These are phyloP conservation scores for Blastocladiella emersonii DNA, from an alignment of 371 early-diverging fungal genomes.

Conservation along the genomic window DNA sequence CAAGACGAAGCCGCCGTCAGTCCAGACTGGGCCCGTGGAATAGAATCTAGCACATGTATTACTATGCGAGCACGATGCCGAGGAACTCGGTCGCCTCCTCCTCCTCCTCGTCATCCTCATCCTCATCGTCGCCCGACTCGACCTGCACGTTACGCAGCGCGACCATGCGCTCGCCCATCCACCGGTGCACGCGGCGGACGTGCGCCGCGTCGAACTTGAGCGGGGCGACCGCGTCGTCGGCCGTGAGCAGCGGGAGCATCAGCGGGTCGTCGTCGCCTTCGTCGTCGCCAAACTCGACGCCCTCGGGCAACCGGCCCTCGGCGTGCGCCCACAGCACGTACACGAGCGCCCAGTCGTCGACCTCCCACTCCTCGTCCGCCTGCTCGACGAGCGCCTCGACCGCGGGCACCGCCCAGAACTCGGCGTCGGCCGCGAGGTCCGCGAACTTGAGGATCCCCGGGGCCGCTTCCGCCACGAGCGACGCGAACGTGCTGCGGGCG, in stretches of 20 bases:
- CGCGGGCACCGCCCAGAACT: background rate
- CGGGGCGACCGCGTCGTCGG: background rate
- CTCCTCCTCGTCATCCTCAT: background rate
- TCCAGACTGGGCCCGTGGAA: too few species aligned
- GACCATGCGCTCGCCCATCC: background rate
- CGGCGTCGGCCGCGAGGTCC: background rate
- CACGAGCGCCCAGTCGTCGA: background rate
- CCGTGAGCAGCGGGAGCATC: constrained; percentile 3
- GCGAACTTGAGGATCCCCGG: background rate
- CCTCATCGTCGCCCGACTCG: too few species aligned
- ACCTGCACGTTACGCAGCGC: background rate
- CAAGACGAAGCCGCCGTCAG: too few species aligned
- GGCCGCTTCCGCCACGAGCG: background rate
- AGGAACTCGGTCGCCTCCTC: too few species aligned
- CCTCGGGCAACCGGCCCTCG: background rate
- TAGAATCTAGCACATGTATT: too few species aligned
- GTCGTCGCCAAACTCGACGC: background rate
- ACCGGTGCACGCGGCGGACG: background rate
- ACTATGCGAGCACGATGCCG: too few species aligned
- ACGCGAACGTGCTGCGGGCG: background rate
- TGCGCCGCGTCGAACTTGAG: background rate
- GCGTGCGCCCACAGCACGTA: background rate
- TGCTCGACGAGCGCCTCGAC: constrained; percentile 6
- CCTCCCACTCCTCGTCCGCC: constrained; percentile 8
- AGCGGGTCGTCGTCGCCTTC: constrained; percentile 4